Conservation (phyloP, 1,284 basidiomycete genomes). For the Ustilago sp. region DNA sequence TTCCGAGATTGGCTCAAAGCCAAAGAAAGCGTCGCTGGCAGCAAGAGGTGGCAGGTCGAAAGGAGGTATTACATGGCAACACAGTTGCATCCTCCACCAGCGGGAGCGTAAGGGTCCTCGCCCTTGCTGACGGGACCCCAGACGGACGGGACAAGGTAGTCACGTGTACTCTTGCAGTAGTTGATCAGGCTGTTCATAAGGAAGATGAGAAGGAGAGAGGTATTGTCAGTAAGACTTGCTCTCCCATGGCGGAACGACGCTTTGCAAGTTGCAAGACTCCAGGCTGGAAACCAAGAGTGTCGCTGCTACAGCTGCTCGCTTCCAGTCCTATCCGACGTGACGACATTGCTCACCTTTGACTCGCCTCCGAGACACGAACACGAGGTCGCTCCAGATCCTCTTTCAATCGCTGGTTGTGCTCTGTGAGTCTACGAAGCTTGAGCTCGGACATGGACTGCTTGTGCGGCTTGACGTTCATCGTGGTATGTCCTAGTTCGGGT, state of each 20-base stretch:
- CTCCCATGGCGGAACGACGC: not conserved
- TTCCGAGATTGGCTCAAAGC: not conserved
- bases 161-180: constrained; percentile 88
- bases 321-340: not conserved
- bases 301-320: not conserved
- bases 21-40: not conserved
- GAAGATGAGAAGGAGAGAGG: not conserved
- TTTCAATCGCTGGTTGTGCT: constrained; percentile 89
- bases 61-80: constrained; percentile 52
- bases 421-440: constrained; percentile 88
- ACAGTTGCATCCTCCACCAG: constrained; percentile 72
- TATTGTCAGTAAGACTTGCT: not conserved
- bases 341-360: constrained; percentile 77
- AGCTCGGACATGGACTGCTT: constrained; percentile 87
- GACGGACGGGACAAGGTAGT: constrained; percentile 87
- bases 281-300: not conserved
- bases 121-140: constrained; percentile 92
- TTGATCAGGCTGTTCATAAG: constrained; percentile 78
- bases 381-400: constrained; percentile 90
- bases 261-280: not conserved
- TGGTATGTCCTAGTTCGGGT: not conserved
- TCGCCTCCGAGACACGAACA: constrained; percentile 89
- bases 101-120: constrained; percentile 88
- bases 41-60: not conserved
- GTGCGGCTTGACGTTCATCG: constrained; percentile 76